Evolutionary conservation across 1,284 basidiomycete genomes (phyloP).

Genomic region (Malassezia sympodialis): DNA sequence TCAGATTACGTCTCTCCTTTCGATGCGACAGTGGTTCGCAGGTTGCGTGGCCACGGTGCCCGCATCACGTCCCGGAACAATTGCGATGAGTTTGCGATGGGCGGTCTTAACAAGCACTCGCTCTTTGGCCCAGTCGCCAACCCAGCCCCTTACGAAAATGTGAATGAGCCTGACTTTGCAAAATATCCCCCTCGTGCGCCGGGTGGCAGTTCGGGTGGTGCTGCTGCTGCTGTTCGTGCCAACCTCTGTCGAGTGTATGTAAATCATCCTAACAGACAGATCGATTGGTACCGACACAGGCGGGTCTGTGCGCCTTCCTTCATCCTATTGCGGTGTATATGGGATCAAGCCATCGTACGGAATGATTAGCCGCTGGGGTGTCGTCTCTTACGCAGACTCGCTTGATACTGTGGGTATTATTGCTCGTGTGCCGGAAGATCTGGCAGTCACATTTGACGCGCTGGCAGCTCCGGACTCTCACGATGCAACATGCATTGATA

Average conservation of each 20-base stretch:
- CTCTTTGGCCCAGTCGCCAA: slow-evolving; percentile 34
- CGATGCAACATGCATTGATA: slow-evolving; percentile 67
- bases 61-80: slow-evolving; percentile 77
- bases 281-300: slow-evolving; percentile 91
- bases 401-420: slow-evolving; percentile 86
- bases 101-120: slow-evolving; percentile 48
- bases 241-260: slow-evolving; percentile 30
- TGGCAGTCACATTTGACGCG: slow-evolving; percentile 58
- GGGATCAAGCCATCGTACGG: slow-evolving; percentile 94
- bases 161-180: not conserved
- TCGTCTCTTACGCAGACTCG: slow-evolving; percentile 86
- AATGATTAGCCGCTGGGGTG: slow-evolving; percentile 75
- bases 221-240: slow-evolving; percentile 34
- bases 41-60: slow-evolving; percentile 61
- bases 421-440: slow-evolving; percentile 54
- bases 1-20: slow-evolving; percentile 62
- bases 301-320: slow-evolving; percentile 82
- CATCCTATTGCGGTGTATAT: slow-evolving; percentile 81
- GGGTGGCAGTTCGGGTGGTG: slow-evolving; percentile 48
- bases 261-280: not conserved
- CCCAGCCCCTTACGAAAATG: slow-evolving; percentile 18
- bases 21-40: slow-evolving; percentile 70
- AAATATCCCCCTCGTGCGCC: slow-evolving; percentile 41
- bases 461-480: slow-evolving; percentile 60
- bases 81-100: slow-evolving; percentile 98